Percentiles rank a stretch among this genome's conserved stretches.
Evolutionary conservation across 2,329 filamentous ascomycete genomes (phyloP).

Genomic region (Epichloe scottii): DNA sequence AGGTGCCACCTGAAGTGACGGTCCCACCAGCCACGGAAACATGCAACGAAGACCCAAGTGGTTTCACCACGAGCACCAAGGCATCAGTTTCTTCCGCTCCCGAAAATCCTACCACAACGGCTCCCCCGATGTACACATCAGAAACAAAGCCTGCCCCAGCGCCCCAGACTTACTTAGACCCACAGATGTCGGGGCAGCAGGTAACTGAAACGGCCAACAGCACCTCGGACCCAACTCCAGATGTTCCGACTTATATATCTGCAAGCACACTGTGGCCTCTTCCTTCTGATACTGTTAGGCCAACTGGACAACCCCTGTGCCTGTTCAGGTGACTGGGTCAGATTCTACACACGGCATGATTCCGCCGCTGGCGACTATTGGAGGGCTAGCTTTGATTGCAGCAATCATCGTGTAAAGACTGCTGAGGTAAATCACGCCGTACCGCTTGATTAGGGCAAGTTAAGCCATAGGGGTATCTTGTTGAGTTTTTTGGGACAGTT

Average conservation of each 20-base stretch:
- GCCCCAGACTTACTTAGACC: conserved; percentile 2
- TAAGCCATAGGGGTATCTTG: conserved; percentile 1
- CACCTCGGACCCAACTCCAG: conserved; percentile 4
- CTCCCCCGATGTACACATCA: conserved; percentile 2
- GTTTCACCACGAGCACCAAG: background rate
- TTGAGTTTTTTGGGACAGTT: conserved; percentile 10
- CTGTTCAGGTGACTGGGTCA: conserved; percentile 17
- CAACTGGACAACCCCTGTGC: conserved; percentile 12
- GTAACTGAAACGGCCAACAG: conserved; percentile 6
- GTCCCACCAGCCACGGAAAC: conserved; percentile 1
- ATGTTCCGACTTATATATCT: conserved; percentile 8
- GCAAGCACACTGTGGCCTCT: conserved; percentile 13
- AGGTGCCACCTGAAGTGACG: background rate
- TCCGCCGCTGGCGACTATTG: conserved; percentile 12
- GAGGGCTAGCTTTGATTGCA: conserved; percentile 15
- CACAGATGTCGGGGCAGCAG: conserved; percentile 1
- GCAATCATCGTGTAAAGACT: conserved; percentile 13
- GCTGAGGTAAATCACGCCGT: background rate
- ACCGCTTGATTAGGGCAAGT: background rate
- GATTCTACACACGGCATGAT: conserved; percentile 12
- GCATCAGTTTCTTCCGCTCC: background rate
- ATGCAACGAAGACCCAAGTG: background rate
- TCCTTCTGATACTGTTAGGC: conserved; percentile 9
- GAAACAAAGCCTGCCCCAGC: background rate
- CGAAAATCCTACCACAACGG: background rate